These are phyloP conservation scores for Sporothrix sp. DNA, from an alignment of 2,329 filamentous ascomycete genomes.

Conservation along the genomic window DNA sequence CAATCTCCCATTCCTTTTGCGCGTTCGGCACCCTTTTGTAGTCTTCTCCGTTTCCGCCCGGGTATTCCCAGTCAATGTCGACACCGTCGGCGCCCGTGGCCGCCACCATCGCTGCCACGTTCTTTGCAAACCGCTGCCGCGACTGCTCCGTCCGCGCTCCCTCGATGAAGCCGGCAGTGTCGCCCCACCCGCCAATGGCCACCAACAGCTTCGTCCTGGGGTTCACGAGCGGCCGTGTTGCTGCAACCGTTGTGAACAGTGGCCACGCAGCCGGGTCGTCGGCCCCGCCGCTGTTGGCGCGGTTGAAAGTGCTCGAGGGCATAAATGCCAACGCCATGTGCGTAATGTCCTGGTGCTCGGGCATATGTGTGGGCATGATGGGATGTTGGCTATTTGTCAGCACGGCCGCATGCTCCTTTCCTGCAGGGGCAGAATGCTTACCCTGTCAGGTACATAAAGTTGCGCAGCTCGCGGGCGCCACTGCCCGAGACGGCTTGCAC, in stretches of 20 bases:
- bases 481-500: background rate
- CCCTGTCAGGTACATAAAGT: constrained; percentile 44
- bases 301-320: constrained; percentile 42
- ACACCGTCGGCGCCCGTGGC: constrained; percentile 53
- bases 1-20: constrained; percentile 48
- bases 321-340: constrained; percentile 52
- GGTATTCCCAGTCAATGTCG: constrained; percentile 60
- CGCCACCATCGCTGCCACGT: constrained; percentile 53
- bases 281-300: constrained; percentile 25
- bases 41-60: constrained; percentile 56
- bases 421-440: constrained; percentile 22
- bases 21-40: constrained; percentile 54
- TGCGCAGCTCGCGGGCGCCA: constrained; percentile 17
- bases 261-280: constrained; percentile 32
- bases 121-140: constrained; percentile 50
- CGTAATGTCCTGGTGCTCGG: constrained; percentile 36
- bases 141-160: constrained; percentile 43
- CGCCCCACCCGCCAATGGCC: constrained; percentile 68
- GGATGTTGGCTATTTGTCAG: constrained; percentile 35
- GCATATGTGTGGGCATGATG: constrained; percentile 27
- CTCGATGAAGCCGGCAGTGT: constrained; percentile 51
- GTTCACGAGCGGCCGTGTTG: constrained; percentile 39
- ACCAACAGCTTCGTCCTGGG: constrained; percentile 53
- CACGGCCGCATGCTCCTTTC: background rate
- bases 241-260: constrained; percentile 42